A percentile compares a stretch with the other conserved stretches of the same genome.
phyloP scores from a whole-genome alignment of 2,329 filamentous ascomycete genomes.

The Ophiostoma sp. region DNA sequence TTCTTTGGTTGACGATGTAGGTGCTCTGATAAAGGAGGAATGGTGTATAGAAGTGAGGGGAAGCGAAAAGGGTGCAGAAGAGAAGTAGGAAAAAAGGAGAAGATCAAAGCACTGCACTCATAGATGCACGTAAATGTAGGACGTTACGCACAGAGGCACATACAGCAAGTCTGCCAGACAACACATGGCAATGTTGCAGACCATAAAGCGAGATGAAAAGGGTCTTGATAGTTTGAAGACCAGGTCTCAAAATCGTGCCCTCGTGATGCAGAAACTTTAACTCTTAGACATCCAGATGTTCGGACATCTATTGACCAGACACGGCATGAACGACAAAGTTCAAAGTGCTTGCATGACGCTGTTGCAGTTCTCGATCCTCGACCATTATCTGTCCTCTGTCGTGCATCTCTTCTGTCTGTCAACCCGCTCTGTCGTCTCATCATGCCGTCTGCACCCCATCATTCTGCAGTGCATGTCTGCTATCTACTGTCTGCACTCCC shows the following conservation, averaged over 20 bases:
- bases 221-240: too few species aligned
- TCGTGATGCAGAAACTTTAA: background rate
- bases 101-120: background rate
- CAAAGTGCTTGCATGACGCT: slow-evolving; percentile 6
- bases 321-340: background rate
- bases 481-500: too few species aligned
- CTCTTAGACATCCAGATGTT: background rate
- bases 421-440: too few species aligned
- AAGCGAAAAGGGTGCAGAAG: too few species aligned
- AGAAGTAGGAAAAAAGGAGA: background rate
- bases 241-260: too few species aligned
- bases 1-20: background rate
- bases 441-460: too few species aligned
- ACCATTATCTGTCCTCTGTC: background rate
- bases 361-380: background rate
- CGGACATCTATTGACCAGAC: background rate
- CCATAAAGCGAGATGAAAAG: background rate
- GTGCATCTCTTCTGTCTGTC: too few species aligned
- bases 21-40: slow-evolving; percentile 7
- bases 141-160: background rate
- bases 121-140: background rate
- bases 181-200: background rate
- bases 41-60: background rate
- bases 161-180: background rate
- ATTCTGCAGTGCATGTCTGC: too few species aligned